Conservation (phyloP, 139 green algal species). For the Limnomonas spitsbergensis region DNA sequence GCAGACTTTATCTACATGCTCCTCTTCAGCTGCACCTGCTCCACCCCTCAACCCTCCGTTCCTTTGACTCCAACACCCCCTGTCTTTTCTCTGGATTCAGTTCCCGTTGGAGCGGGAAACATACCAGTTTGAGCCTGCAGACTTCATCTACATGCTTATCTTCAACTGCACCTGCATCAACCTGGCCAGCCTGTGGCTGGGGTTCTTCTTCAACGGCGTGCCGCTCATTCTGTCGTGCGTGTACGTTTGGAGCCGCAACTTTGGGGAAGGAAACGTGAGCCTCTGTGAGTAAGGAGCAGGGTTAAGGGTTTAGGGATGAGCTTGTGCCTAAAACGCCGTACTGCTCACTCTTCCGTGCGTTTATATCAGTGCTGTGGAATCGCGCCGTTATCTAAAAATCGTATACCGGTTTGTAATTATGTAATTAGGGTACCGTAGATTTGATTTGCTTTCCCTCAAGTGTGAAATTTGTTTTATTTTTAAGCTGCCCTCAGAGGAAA, state of each 20-base stretch:
- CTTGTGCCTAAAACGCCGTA: neutral
- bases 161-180: constrained; percentile 32
- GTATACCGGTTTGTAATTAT: too few species aligned
- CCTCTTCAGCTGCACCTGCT: too few species aligned
- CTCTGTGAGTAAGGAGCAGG: neutral
- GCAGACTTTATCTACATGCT: too few species aligned
- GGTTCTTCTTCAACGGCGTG: constrained; percentile 22
- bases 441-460: too few species aligned
- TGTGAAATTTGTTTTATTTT: too few species aligned
- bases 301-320: neutral
- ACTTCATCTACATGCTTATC: constrained; percentile 67
- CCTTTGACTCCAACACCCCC: too few species aligned
- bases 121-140: constrained; percentile 56
- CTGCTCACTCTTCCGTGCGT: neutral
- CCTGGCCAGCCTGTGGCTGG: constrained; percentile 12
- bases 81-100: too few species aligned
- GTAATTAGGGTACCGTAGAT: too few species aligned
- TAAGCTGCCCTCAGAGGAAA: too few species aligned
- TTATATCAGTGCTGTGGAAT: too few species aligned
- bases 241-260: constrained; percentile 65
- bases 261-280: constrained; percentile 28
- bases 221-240: constrained; percentile 57
- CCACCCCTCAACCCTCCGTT: too few species aligned
- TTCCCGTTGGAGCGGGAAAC: constrained; percentile 48
- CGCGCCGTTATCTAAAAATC: too few species aligned